These are phyloP conservation scores for Trichocladium uniseriatum DNA, from an alignment of 495 filamentous ascomycete genomes.

Conservation along the genomic window DNA sequence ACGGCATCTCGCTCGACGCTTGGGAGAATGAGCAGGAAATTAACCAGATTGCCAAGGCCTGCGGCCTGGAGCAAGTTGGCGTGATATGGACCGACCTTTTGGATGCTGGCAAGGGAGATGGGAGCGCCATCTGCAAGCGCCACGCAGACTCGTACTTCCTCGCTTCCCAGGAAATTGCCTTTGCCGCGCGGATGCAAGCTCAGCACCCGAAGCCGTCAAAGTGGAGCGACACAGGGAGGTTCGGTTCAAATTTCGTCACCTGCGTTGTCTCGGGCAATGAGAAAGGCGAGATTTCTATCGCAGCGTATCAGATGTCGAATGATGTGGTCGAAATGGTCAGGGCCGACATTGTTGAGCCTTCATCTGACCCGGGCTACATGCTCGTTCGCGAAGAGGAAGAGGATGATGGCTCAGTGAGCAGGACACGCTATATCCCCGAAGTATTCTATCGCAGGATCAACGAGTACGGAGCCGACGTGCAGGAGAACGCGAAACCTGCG, in stretches of 20 bases:
- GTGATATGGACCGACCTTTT: slow-evolving; percentile 93
- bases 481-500: slow-evolving; percentile 90
- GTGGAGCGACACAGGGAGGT: slow-evolving; percentile 92
- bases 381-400: slow-evolving; percentile 88
- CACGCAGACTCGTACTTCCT: slow-evolving; percentile 94
- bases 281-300: slow-evolving; percentile 75
- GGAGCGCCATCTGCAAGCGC: slow-evolving; percentile 84
- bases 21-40: slow-evolving; percentile 85
- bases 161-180: slow-evolving; percentile 83
- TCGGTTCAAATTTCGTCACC: slow-evolving; percentile 95
- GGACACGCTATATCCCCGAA: slow-evolving; percentile 86
- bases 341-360: slow-evolving; percentile 91
- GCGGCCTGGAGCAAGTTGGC: slow-evolving; percentile 82
- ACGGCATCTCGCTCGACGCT: slow-evolving; percentile 76
- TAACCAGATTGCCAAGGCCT: slow-evolving; percentile 70
- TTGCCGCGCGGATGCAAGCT: slow-evolving; percentile 79
- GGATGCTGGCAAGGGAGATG: slow-evolving; percentile 70
- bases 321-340: slow-evolving; percentile 94
- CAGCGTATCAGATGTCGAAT: slow-evolving; percentile 89
- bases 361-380: slow-evolving; percentile 87
- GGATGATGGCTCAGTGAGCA: slow-evolving; percentile 59
- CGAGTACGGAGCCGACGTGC: slow-evolving; percentile 91
- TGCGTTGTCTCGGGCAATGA: slow-evolving; percentile 91
- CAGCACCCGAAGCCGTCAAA: slow-evolving; percentile 84
- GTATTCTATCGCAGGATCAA: slow-evolving; percentile 95